phyloP scores from a whole-genome alignment of 164 flowering plant species.

The Liquidambar formosana region DNA sequence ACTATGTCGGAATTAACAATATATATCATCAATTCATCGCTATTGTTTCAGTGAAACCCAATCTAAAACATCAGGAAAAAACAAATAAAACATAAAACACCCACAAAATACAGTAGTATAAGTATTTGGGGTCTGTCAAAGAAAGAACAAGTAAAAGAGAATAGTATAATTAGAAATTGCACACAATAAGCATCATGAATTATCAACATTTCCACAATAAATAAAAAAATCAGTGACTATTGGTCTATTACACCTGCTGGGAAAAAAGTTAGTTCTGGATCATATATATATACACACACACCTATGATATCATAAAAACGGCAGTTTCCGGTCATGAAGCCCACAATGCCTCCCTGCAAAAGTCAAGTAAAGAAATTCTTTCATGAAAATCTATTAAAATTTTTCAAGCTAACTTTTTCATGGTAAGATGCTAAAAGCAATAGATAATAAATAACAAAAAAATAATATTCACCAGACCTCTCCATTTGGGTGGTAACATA shows the following conservation, averaged over 20 bases:
- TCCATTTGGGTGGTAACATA: conserved; percentile 68
- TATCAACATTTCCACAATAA: neutral
- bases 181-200: neutral
- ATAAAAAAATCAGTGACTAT: too few relatives aligned
- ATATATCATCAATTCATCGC: too few relatives aligned
- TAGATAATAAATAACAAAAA: conserved; percentile 7
- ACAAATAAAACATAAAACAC: too few relatives aligned
- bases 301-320: conserved; percentile 59
- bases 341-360: conserved; percentile 71
- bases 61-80: too few relatives aligned
- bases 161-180: too few relatives aligned
- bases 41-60: too few relatives aligned
- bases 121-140: too few relatives aligned
- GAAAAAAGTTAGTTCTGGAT: neutral
- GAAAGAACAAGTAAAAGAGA: too few relatives aligned
- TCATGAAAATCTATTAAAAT: neutral
- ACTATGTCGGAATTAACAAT: too few relatives aligned
- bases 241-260: too few relatives aligned
- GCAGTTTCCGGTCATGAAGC: conserved; percentile 69
- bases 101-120: too few relatives aligned
- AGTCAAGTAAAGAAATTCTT: conserved; percentile 3
- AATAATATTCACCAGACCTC: conserved; percentile 51
- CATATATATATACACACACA: conserved; percentile 31
- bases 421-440: too few relatives aligned
- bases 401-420: neutral